A percentile compares a stretch with the other conserved stretches of the same genome.
phyloP scores from a whole-genome alignment of 768 basidiomycete species.

The Xerocomellus amylosporus region DNA sequence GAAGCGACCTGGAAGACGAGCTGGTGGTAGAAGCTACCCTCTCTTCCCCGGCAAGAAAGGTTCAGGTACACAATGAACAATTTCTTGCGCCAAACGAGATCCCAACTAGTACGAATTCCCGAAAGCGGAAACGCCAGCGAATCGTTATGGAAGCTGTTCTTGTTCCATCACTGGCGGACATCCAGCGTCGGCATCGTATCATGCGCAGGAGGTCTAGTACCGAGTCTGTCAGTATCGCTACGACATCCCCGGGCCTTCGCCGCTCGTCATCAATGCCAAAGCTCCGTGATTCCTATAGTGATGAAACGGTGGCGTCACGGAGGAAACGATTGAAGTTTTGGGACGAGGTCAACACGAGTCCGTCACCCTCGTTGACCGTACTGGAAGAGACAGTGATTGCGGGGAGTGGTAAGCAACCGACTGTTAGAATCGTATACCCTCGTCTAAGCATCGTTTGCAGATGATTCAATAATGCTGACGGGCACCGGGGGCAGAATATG shows the following conservation, averaged over 20 bases:
- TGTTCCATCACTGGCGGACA: constrained; percentile 38
- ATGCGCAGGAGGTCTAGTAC: constrained; percentile 23
- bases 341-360: constrained; percentile 17
- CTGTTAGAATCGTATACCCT: background rate
- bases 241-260: constrained; percentile 19
- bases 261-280: constrained; percentile 27
- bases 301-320: constrained; percentile 8
- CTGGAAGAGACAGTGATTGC: constrained; percentile 33
- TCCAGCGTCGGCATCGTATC: constrained; percentile 19
- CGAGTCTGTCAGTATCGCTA: constrained; percentile 1
- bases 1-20: constrained; percentile 33
- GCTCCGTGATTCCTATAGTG: constrained; percentile 13
- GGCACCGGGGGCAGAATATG: background rate
- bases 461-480: constrained; percentile 47
- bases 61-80: background rate
- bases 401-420: constrained; percentile 30
- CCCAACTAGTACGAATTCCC: constrained; percentile 2
- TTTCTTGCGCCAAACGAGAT: background rate
- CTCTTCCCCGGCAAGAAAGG: constrained; percentile 16
- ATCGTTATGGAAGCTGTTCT: constrained; percentile 52
- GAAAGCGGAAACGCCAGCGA: constrained; percentile 47
- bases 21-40: constrained; percentile 24
- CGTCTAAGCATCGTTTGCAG: constrained; percentile 26
- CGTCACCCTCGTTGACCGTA: constrained; percentile 14
- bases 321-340: constrained; percentile 28